Base-by-base conservation (phyloP, 306 rosid species). In the Cucumis cinereus region DNA sequence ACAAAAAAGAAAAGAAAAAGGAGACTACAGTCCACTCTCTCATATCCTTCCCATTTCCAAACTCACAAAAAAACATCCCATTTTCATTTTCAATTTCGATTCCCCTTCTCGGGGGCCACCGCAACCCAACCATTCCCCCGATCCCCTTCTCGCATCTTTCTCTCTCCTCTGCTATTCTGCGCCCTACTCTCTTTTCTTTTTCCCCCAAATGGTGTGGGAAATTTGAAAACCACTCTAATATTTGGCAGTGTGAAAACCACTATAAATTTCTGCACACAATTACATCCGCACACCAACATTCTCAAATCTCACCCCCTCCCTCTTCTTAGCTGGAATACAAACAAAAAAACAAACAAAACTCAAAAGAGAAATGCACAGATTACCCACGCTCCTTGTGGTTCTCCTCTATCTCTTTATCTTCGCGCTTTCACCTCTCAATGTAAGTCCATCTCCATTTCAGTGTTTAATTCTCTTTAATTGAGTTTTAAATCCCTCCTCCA, bases 401-500 rank as follows among this genome's bases (percentile, higher is more conserved):
- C 66, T 82, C 64, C 78, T 79, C 78, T 88, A 79, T 84, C 78
- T 52, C 81, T 81, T 78, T 77, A 81, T 91, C 93, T 80, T 88
- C 82, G 82, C 77, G 81, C 82, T 79, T 85, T 85, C 85, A 24
- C 69, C 82, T 57, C 58, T 91, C 93, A 78, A 55, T 84, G 98
- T 93, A 90, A 90, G 97, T 73, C 80, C 75, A 26, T 72, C 60
- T 72, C 76, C 59, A 28, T 28, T 70, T 70, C 58, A 14, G 20
- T 4, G 1, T 22, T 68, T 11, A 12, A 6, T 69, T 45, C 22
- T 67, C 2, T 64, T 64, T 22, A 41, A 10, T 38, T n/a, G 1
- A 72, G 24, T 26, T 67, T 41, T 45, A 49, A 63, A 14, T 59
- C 26, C 12, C 24, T 26, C 57, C 73, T 33, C 43, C 16, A 16